A percentile compares a stretch with the other conserved stretches of the same genome.
These are phyloP conservation scores for Colletotrichum coccodes DNA, from an alignment of 2,329 filamentous ascomycete genomes.

Conservation along the genomic window DNA sequence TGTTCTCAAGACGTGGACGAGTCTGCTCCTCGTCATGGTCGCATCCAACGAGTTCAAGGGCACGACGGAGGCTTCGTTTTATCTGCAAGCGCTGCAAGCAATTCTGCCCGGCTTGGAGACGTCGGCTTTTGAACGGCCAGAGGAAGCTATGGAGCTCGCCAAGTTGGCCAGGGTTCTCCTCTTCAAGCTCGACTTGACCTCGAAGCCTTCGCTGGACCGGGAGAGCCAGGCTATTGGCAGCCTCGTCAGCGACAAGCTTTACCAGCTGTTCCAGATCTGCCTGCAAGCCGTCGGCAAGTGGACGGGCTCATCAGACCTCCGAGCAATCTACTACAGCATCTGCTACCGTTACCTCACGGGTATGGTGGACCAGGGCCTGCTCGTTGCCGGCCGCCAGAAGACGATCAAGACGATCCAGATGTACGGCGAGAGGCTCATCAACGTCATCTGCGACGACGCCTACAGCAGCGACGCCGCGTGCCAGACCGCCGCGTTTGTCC, in stretches of 20 bases:
- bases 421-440: slow-evolving; percentile 82
- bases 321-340: slow-evolving; percentile 90
- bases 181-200: slow-evolving; percentile 73
- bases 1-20: slow-evolving; percentile 85
- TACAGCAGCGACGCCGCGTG: slow-evolving; percentile 84
- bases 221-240: slow-evolving; percentile 66
- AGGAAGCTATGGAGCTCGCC: slow-evolving; percentile 80
- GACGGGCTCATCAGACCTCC: slow-evolving; percentile 75
- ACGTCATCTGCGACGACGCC: slow-evolving; percentile 92
- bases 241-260: slow-evolving; percentile 87
- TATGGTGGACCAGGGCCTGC: slow-evolving; percentile 66
- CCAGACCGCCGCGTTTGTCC: slow-evolving; percentile 84
- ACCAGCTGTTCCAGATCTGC: slow-evolving; percentile 90
- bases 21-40: slow-evolving; percentile 84
- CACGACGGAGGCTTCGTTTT: slow-evolving; percentile 77
- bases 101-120: slow-evolving; percentile 88
- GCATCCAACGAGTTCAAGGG: slow-evolving; percentile 83
- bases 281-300: slow-evolving; percentile 82
- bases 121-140: slow-evolving; percentile 74
- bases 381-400: slow-evolving; percentile 61
- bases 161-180: slow-evolving; percentile 79
- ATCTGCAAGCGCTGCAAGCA: slow-evolving; percentile 86
- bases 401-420: slow-evolving; percentile 77
- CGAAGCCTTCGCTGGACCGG: slow-evolving; percentile 50
- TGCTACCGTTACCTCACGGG: slow-evolving; percentile 86